A percentile compares a stretch with the other conserved stretches of the same genome.
These are phyloP conservation scores for Pyrenula massariospora DNA, from an alignment of 495 filamentous ascomycete species.

Conservation along the genomic window DNA sequence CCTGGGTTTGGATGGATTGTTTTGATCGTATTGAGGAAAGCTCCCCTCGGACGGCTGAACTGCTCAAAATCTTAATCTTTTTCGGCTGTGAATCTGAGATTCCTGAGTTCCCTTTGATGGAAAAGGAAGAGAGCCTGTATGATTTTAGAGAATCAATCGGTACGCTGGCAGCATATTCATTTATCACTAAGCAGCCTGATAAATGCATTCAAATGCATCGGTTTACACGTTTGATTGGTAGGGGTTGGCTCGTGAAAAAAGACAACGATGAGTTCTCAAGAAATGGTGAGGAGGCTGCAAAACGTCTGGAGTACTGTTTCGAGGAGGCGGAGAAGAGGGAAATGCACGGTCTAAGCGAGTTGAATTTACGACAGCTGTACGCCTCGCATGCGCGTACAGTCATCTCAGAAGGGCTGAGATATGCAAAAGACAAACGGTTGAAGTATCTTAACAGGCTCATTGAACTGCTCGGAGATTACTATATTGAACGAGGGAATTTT, in stretches of 20 bases:
- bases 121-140: constrained; percentile 9
- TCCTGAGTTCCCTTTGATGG: constrained; percentile 19
- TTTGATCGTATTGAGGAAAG: constrained; percentile 25
- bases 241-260: background rate
- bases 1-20: constrained; percentile 24
- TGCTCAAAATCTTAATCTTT: constrained; percentile 31
- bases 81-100: constrained; percentile 28
- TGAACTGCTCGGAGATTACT: background rate
- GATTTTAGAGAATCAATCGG: constrained; percentile 22
- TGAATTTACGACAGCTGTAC: background rate
- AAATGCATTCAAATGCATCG: background rate
- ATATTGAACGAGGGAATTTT: background rate
- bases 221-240: background rate
- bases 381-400: background rate
- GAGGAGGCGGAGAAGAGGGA: background rate
- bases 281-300: background rate
- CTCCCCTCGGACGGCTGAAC: constrained; percentile 22
- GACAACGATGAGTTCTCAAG: background rate
- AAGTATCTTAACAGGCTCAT: background rate
- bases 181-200: constrained; percentile 11
- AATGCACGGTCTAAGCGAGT: background rate
- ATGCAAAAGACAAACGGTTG: background rate
- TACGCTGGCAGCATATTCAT: constrained; percentile 27
- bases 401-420: background rate
- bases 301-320: background rate